phyloP scores from a whole-genome alignment of 306 rosid genomes.

The Luffa acutangula region DNA sequence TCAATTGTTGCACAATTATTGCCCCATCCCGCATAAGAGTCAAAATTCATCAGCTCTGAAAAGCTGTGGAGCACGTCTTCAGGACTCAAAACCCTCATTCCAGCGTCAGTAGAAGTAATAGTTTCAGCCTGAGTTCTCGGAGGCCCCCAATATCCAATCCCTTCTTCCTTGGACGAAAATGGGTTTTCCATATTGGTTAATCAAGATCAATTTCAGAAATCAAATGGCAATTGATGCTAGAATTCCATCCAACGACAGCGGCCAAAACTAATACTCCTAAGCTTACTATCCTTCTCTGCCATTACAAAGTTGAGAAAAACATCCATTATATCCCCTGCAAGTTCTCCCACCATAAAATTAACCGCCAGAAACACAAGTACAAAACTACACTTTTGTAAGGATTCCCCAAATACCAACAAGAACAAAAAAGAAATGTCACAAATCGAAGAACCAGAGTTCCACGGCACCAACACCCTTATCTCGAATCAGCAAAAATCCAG shows the following conservation, averaged over 20 bases:
- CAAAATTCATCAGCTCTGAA: constrained; percentile 53
- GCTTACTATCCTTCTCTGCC: constrained; percentile 8
- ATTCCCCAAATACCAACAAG: not conserved
- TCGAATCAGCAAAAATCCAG: not conserved
- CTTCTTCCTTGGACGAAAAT: constrained; percentile 27
- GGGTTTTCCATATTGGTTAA: constrained; percentile 40
- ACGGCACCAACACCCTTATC: not conserved
- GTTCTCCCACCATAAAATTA: not conserved
- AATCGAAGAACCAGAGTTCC: not conserved
- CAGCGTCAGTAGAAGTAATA: constrained; percentile 26
- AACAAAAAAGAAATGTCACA: not conserved
- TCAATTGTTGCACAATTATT: constrained; percentile 34
- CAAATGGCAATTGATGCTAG: constrained; percentile 2
- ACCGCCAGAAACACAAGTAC: not conserved
- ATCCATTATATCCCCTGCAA: constrained; percentile 1
- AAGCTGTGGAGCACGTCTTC: constrained; percentile 44
- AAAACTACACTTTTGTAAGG: not conserved
- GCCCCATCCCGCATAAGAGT: constrained; percentile 49
- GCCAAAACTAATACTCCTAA: constrained; percentile 3
- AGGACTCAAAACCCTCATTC: constrained; percentile 23
- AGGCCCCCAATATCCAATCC: constrained; percentile 32
- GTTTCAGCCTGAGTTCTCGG: constrained; percentile 34
- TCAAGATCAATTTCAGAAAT: constrained; percentile 9
- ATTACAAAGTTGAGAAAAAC: not conserved
- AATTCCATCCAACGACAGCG: constrained; percentile 14